Evolutionary conservation across 2,329 filamentous ascomycete species (phyloP).

Genomic region (Dothistroma pini): DNA sequence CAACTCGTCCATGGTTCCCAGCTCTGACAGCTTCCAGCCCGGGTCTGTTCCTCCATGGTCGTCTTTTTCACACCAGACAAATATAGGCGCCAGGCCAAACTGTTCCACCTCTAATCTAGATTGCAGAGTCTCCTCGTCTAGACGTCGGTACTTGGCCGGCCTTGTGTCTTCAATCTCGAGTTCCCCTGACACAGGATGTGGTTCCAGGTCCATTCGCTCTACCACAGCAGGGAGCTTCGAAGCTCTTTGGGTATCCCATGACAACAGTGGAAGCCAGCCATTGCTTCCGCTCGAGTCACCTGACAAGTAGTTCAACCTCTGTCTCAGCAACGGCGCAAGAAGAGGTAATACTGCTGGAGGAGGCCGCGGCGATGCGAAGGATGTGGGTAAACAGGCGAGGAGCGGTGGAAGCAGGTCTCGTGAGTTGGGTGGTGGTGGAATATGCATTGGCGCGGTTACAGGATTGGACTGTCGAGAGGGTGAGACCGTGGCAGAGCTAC

Average conservation of each 20-base stretch:
- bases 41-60: slow-evolving; percentile 53
- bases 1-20: slow-evolving; percentile 55
- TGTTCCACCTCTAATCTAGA: slow-evolving; percentile 60
- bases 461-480: background rate
- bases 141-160: slow-evolving; percentile 59
- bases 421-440: slow-evolving; percentile 52
- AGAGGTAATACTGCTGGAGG: slow-evolving; percentile 59
- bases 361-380: slow-evolving; percentile 56
- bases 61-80: slow-evolving; percentile 67
- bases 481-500: slow-evolving; percentile 11
- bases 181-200: slow-evolving; percentile 77
- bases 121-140: slow-evolving; percentile 73
- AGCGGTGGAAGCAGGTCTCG: slow-evolving; percentile 58
- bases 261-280: slow-evolving; percentile 67
- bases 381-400: slow-evolving; percentile 60
- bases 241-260: slow-evolving; percentile 60
- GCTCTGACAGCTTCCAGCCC: slow-evolving; percentile 70
- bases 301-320: slow-evolving; percentile 61
- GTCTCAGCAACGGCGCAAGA: slow-evolving; percentile 60
- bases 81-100: slow-evolving; percentile 60
- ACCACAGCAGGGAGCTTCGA: slow-evolving; percentile 60
- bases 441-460: slow-evolving; percentile 48
- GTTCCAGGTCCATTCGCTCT: slow-evolving; percentile 63
- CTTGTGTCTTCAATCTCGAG: slow-evolving; percentile 69
- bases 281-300: slow-evolving; percentile 43